Base-by-base conservation (phyloP, 2,329 filamentous ascomycete species). In the Xylariaceae sp. region DNA sequence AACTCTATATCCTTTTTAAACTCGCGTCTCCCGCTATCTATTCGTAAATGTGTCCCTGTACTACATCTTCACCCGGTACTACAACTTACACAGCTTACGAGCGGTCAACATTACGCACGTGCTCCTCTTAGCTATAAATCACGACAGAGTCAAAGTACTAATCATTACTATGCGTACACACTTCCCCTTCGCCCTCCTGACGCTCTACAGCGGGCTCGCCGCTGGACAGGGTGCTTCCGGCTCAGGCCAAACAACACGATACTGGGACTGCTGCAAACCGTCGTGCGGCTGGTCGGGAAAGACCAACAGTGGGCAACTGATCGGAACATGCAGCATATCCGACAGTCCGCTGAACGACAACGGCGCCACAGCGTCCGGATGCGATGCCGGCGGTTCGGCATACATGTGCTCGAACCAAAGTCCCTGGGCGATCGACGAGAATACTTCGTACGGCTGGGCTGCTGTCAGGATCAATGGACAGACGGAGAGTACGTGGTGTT, bases 181-280 rank as follows among this genome's bases (percentile, higher is more conserved):
- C 44, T n/a, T 55, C 19, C 42, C 55, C 16, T 39, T 63, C 7
- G 42, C 53, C 19, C 51, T 59, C 33, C 50, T 55, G 41, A 56
- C 55, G 39, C 45, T 58, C 31, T 50, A 59, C 39, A 36, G 45
- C 19, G 43, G 47, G 17, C 49, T 59, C 0, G 59, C 54, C 28
- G 45, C 59, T 38, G 56, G 53, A 7, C 62, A 65, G 49, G 63
- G 62, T 5, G 59, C 63, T 2, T 65, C 64, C 10, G 64, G 64
- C 31, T 53, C 47, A 19, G 65, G 65, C 2, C 48, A 58, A 44
- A 71, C 70, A 46, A 73, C 68, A 31, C 63, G 77, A 53, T 81
- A 79, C 66, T 80, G 81, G 79, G 85, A 88, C 66, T 88, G 86
- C 73, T 88, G 85, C 73, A 89, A 89, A 74, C 80, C 84, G 19